Evolutionary conservation across 345 rosid genomes (phyloP).

Genomic region (Salix caprea): DNA sequence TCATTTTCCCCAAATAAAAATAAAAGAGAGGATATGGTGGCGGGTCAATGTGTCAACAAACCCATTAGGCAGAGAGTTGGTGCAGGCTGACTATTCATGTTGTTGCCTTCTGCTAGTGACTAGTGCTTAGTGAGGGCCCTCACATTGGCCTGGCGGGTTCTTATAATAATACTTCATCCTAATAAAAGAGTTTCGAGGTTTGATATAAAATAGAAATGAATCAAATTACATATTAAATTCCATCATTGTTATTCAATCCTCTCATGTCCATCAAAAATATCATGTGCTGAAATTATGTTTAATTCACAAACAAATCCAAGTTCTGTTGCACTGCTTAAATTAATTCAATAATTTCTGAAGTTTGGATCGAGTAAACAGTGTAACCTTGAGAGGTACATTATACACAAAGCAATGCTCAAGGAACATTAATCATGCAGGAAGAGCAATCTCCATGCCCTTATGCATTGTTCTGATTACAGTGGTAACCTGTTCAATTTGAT

Average conservation of each 20-base stretch:
- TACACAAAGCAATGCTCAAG: neutral
- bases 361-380: no score
- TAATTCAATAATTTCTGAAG: no score
- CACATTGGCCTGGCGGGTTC: neutral
- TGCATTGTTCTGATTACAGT: slow-evolving; percentile 77
- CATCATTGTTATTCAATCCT: no score
- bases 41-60: slow-evolving; percentile 32
- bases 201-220: no score
- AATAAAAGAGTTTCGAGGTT: no score
- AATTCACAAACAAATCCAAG: no score
- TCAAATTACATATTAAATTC: no score
- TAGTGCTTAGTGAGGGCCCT: neutral
- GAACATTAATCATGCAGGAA: slow-evolving; percentile 26
- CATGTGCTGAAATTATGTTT: no score
- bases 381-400: no score
- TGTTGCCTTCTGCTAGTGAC: neutral
- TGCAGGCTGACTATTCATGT: slow-evolving; percentile 10
- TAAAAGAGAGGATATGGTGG: slow-evolving; percentile 3
- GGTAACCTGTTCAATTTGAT: slow-evolving; percentile 75
- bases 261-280: no score
- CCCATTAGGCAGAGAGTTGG: slow-evolving; percentile 18
- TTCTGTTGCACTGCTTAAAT: no score
- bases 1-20: neutral
- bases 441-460: slow-evolving; percentile 34
- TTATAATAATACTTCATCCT: no score